A percentile compares a stretch with the other conserved stretches of the same genome.
Evolutionary conservation across 441 rosid genomes (phyloP).

Genomic region (Mallotus japonicus): DNA sequence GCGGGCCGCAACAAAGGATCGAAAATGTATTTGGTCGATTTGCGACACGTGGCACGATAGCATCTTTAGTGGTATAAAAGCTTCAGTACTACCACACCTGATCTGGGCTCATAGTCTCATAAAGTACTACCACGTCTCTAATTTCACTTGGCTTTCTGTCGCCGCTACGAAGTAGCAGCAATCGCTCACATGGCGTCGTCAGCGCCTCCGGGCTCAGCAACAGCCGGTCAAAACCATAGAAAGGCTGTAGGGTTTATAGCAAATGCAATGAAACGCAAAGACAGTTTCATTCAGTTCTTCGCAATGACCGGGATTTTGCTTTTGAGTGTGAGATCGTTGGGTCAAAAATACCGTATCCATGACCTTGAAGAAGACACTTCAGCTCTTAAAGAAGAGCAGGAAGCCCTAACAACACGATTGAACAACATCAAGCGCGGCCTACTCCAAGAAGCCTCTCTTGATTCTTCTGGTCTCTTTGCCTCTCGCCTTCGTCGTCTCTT

Average conservation of each 20-base stretch:
- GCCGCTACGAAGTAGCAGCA: conserved; percentile 4
- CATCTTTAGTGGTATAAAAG: too few species aligned
- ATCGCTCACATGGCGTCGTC: conserved; percentile 33
- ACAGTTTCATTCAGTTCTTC: conserved; percentile 63
- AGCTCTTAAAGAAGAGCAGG: conserved; percentile 59
- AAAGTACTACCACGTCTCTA: not conserved
- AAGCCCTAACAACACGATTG: conserved; percentile 51
- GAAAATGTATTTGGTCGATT: too few species aligned
- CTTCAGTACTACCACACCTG: too few species aligned
- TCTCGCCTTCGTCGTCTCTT: conserved; percentile 71
- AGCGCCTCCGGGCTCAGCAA: conserved; percentile 38
- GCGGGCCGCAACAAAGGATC: too few species aligned
- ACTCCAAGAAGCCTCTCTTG: conserved; percentile 70
- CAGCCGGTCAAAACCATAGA: conserved; percentile 36
- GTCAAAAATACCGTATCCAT: conserved; percentile 71
- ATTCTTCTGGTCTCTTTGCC: conserved; percentile 65
- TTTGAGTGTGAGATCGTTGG: conserved; percentile 67
- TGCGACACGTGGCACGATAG: too few species aligned
- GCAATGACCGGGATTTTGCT: conserved; percentile 76
- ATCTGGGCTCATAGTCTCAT: too few species aligned
- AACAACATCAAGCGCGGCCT: conserved; percentile 51
- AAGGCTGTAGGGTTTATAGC: conserved; percentile 42
- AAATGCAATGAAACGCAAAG: conserved; percentile 50
- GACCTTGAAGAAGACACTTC: conserved; percentile 61
- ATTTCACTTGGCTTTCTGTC: not conserved